Evolutionary conservation across 495 filamentous ascomycete genomes (phyloP), one percentile per base, ranked within the genome.

Genomic region (Xylaria grammica): DNA sequence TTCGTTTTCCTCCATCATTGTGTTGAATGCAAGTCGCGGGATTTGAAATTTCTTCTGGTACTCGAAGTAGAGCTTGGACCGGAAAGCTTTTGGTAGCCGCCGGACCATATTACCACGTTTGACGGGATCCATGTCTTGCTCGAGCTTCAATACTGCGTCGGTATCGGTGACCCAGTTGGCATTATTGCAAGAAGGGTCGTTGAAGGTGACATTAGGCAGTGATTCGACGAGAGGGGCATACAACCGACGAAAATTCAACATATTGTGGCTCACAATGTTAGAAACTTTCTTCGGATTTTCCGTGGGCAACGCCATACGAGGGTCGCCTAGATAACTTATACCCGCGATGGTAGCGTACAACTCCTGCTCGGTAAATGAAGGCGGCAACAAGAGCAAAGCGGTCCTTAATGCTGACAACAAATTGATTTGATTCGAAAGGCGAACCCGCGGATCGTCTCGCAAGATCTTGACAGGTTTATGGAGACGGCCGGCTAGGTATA

Each of bases 391-490:
- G 1, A 99, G 81, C 11, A 99, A 84, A 0, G 95, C 92, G 19
- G 93, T 94, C 24, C 96, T 90, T 24, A 97, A 79, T 3, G 95
- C 95, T 6, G 94, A 95, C 22, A 98, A 77, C 7, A 99, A 84
- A 72, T 99, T 99, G 75, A 95, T 87, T 74, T 98, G 96, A 74
- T 98, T 97, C 5, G 95, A 91, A 22, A 97, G 82, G 19, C 94
- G 91, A 36, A 99, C 91, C 54, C 88, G 86, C 1, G 96, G 90
- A 70, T 98, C 92, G 68, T 99, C 95, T 22, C 93, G 89, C 5
- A 99, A 85, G 68, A 98, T 99, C 78, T 98, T 97, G 69, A 98
- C 95, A 1, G 95, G 95, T 72, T 99, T 99, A 34, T 99, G 95
- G 45, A 99, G 79, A 44, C 95, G 91, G 1, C 95, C 95, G 24